phyloP scores from a whole-genome alignment of 2,329 filamentous ascomycete genomes.

The Trichophyton mentagrophytes region DNA sequence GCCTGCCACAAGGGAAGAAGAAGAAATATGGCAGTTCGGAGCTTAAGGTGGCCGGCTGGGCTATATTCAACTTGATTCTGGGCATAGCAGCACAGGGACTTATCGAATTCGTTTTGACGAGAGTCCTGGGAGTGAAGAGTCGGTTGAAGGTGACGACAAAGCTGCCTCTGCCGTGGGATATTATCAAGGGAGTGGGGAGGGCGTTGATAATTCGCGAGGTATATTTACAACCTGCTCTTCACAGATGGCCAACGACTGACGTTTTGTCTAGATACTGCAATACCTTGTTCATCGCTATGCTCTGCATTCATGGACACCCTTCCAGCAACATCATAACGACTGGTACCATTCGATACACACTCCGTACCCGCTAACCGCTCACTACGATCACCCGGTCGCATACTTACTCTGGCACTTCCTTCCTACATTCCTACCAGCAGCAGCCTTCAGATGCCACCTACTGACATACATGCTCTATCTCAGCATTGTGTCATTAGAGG shows the following conservation, averaged over 20 bases:
- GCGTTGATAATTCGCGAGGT: conserved; percentile 48
- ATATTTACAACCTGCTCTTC: conserved; percentile 7
- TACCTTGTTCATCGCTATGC: conserved; percentile 63
- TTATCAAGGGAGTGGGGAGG: conserved; percentile 42
- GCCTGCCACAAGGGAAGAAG: conserved; percentile 34
- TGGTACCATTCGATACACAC: conserved; percentile 46
- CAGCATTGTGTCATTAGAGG: conserved; percentile 44
- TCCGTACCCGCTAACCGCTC: conserved; percentile 45
- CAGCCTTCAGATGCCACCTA: conserved; percentile 47
- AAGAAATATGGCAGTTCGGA: conserved; percentile 30
- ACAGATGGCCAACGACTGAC: conserved; percentile 2
- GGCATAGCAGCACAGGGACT: conserved; percentile 41
- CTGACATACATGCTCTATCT: conserved; percentile 47
- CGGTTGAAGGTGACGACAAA: conserved; percentile 45
- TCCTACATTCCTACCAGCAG: conserved; percentile 44
- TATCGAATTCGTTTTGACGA: conserved; percentile 44
- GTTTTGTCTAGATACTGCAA: conserved; percentile 40
- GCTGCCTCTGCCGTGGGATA: conserved; percentile 50
- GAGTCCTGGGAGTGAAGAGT: conserved; percentile 41
- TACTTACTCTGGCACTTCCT: conserved; percentile 44
- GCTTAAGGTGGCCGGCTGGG: conserved; percentile 41
- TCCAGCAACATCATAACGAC: conserved; percentile 40
- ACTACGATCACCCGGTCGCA: conserved; percentile 47
- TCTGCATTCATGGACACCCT: conserved; percentile 49
- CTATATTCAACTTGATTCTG: conserved; percentile 44